These are phyloP conservation scores for Silene coronaria DNA, from an alignment of 179 eudicot species.

Conservation along the genomic window DNA sequence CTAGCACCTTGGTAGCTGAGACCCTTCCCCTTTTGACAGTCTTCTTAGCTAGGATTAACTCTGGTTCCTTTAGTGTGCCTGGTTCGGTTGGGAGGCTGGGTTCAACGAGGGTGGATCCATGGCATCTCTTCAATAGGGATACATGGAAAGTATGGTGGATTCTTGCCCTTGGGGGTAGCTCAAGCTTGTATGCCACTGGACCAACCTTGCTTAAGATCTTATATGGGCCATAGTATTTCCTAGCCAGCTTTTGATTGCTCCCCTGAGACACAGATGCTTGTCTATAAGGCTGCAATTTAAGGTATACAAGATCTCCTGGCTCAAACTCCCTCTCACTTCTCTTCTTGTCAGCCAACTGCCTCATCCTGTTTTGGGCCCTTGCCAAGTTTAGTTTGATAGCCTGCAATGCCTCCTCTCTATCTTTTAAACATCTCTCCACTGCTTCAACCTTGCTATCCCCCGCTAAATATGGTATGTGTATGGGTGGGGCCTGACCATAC, in stretches of 20 bases:
- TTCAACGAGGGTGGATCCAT: background rate
- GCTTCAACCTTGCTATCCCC: no score
- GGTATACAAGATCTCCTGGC: background rate
- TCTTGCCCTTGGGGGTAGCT: background rate
- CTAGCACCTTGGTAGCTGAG: background rate
- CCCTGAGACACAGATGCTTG: background rate
- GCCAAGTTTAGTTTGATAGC: no score
- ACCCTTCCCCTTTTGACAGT: background rate
- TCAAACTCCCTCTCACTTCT: background rate
- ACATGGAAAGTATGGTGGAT: background rate
- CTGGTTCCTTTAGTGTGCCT: background rate
- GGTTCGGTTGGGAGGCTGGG: background rate
- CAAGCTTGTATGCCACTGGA: background rate
- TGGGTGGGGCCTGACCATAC: no score
- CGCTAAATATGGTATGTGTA: no score
- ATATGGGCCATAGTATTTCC: background rate
- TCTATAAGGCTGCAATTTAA: background rate
- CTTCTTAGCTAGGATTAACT: background rate
- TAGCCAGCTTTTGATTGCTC: background rate
- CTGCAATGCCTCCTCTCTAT: no score
- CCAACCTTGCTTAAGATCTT: background rate
- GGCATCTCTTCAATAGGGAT: background rate
- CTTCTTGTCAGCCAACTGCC: background rate
- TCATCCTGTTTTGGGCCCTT: no score
- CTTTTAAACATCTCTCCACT: no score